Percentiles rank a stretch among this genome's conserved stretches.
Evolutionary conservation across 257 asterid species (phyloP).

Genomic region (Cordia subcordata): DNA sequence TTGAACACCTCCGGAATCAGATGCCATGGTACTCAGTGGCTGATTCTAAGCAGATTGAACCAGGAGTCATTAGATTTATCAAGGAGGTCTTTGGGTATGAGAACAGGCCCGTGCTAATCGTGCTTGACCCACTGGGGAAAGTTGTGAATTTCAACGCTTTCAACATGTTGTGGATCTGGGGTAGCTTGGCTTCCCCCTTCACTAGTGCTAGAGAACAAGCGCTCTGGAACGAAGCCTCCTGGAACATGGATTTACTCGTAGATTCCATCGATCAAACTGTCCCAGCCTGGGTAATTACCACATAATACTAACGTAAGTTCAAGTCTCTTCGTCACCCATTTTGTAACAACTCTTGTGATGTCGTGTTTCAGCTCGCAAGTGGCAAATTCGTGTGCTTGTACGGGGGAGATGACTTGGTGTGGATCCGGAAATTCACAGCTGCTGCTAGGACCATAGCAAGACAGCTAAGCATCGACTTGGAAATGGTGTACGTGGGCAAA

Average conservation of each 20-base stretch:
- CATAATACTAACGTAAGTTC: too few species aligned
- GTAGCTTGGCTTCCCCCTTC: conserved; percentile 72
- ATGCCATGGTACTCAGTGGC: conserved; percentile 91
- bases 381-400: conserved; percentile 68
- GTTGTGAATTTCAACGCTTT: conserved; percentile 59
- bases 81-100: conserved; percentile 49
- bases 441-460: conserved; percentile 33
- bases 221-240: conserved; percentile 56
- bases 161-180: conserved; percentile 98
- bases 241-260: conserved; percentile 63
- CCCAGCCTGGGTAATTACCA: conserved; percentile 62
- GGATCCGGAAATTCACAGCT: conserved; percentile 67
- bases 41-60: conserved; percentile 57
- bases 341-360: not conserved
- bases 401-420: conserved; percentile 85
- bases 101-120: conserved; percentile 75
- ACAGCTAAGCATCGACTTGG: conserved; percentile 40
- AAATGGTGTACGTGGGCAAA: conserved; percentile 82
- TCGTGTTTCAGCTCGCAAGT: conserved; percentile 38
- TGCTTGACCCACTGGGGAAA: conserved; percentile 78
- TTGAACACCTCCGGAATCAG: conserved; percentile 36
- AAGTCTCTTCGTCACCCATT: too few species aligned
- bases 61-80: conserved; percentile 53
- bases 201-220: conserved; percentile 49
- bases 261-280: conserved; percentile 60